phyloP scores from a whole-genome alignment of 495 filamentous ascomycete genomes.

The Xylaria nigripes region DNA sequence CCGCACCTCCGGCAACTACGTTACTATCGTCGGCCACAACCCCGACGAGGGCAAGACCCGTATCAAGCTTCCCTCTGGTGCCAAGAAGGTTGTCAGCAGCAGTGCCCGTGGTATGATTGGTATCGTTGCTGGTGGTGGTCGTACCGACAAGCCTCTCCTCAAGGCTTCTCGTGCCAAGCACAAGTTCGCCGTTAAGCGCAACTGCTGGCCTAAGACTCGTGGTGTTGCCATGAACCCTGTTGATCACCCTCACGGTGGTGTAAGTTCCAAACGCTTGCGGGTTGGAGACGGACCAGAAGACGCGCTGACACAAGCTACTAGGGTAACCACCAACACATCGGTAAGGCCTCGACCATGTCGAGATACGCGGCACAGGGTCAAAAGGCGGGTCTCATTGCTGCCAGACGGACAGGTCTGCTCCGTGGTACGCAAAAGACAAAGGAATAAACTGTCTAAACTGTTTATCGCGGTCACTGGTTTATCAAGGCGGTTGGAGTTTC shows the following conservation, averaged over 20 bases:
- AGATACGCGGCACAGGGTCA: constrained; percentile 96
- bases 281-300: not conserved
- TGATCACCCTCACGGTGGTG: constrained; percentile 97
- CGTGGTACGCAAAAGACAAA: constrained; percentile 99
- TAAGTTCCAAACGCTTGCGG: constrained; percentile 25
- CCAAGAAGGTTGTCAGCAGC: constrained; percentile 97
- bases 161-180: constrained; percentile 99
- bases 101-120: constrained; percentile 94
- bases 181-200: constrained; percentile 99
- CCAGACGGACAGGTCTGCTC: constrained; percentile 95
- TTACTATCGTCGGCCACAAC: constrained; percentile 98
- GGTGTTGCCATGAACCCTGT: constrained; percentile 99
- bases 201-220: constrained; percentile 99
- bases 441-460: constrained; percentile 65
- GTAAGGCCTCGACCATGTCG: constrained; percentile 99
- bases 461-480: constrained; percentile 39
- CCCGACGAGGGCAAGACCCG: constrained; percentile 98
- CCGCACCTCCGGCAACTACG: constrained; percentile 97
- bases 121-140: constrained; percentile 97
- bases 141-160: constrained; percentile 98
- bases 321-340: constrained; percentile 99
- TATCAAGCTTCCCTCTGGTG: constrained; percentile 96
- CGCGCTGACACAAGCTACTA: constrained; percentile 32
- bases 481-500: constrained; percentile 47
- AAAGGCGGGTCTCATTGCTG: constrained; percentile 99